phyloP scores from a whole-genome alignment of 805 yeast species.

The Maudiozyma bulderi region DNA sequence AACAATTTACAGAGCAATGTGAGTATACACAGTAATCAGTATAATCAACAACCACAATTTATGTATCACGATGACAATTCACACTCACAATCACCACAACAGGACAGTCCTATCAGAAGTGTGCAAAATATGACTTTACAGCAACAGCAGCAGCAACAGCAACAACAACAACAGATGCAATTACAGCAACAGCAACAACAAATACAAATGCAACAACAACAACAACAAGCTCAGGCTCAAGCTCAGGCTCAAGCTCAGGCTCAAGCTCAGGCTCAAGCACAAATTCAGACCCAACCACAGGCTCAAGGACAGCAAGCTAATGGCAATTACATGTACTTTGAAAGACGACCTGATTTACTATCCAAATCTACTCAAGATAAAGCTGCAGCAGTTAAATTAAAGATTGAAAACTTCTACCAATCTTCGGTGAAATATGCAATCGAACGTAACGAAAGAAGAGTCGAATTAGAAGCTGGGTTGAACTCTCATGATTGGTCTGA shows the following conservation, averaged over 20 bases:
- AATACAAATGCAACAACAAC: slow-evolving; percentile 20
- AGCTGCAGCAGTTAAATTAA: slow-evolving; percentile 74
- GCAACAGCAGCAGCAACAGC: slow-evolving; percentile 15
- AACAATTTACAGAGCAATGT: slow-evolving; percentile 3
- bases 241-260: too few species aligned
- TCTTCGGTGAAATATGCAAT: slow-evolving; percentile 85
- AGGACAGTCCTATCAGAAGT: slow-evolving; percentile 20
- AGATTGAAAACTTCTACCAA: slow-evolving; percentile 76
- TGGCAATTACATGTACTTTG: slow-evolving; percentile 57
- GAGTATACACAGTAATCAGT: slow-evolving; percentile 20
- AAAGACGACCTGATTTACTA: slow-evolving; percentile 71
- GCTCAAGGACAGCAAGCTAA: not conserved
- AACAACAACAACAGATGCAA: slow-evolving; percentile 6
- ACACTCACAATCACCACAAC: slow-evolving; percentile 3
- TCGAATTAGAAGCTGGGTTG: slow-evolving; percentile 69
- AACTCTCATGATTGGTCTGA: slow-evolving; percentile 65
- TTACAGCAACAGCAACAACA: slow-evolving; percentile 23
- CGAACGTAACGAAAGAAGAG: slow-evolving; percentile 87
- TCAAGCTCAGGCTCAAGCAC: slow-evolving; percentile 2
- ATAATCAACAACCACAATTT: slow-evolving; percentile 18
- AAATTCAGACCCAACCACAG: not conserved
- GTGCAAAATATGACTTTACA: slow-evolving; percentile 7
- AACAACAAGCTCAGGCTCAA: slow-evolving; percentile 5
- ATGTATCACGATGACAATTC: slow-evolving; percentile 6
- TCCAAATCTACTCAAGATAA: slow-evolving; percentile 70